Percentiles rank a stretch among this genome's conserved stretches.
Conservation (phyloP, 2,329 filamentous ascomycete species). For the Podosphaera aphanis region DNA sequence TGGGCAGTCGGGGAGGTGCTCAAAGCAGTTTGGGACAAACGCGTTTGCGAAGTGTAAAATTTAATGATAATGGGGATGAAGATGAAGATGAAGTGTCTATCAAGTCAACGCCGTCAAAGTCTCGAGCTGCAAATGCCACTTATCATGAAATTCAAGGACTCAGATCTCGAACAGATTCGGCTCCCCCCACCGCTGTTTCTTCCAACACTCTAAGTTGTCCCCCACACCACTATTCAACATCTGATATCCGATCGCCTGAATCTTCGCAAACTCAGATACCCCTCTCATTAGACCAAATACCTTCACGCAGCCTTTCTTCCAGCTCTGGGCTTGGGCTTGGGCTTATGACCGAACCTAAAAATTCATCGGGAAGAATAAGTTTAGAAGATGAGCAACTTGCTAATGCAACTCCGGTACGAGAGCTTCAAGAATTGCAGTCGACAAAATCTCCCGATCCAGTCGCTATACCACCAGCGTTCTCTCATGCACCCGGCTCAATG, state of each 20-base stretch:
- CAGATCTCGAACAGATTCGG: constrained; percentile 25
- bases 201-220: not conserved
- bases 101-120: constrained; percentile 26
- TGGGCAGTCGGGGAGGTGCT: constrained; percentile 34
- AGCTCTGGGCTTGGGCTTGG: constrained; percentile 17
- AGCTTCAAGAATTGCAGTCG: constrained; percentile 32
- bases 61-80: constrained; percentile 19
- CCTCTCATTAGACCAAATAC: constrained; percentile 1
- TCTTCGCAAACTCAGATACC: constrained; percentile 8
- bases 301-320: constrained; percentile 3
- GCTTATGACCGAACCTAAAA: constrained; percentile 22
- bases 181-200: constrained; percentile 19
- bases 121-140: constrained; percentile 10
- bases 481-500: constrained; percentile 46
- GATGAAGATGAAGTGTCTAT: constrained; percentile 21
- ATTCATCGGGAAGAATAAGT: constrained; percentile 28
- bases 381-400: constrained; percentile 30
- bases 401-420: constrained; percentile 21
- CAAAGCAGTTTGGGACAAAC: constrained; percentile 28
- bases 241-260: constrained; percentile 14
- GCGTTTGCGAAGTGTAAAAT: constrained; percentile 31
- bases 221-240: constrained; percentile 13
- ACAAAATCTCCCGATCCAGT: constrained; percentile 47
- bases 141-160: constrained; percentile 1
- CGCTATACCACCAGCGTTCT: constrained; percentile 53